Conservation (phyloP, 2,329 filamentous ascomycete genomes). For the Trichoderma aggressivum region DNA sequence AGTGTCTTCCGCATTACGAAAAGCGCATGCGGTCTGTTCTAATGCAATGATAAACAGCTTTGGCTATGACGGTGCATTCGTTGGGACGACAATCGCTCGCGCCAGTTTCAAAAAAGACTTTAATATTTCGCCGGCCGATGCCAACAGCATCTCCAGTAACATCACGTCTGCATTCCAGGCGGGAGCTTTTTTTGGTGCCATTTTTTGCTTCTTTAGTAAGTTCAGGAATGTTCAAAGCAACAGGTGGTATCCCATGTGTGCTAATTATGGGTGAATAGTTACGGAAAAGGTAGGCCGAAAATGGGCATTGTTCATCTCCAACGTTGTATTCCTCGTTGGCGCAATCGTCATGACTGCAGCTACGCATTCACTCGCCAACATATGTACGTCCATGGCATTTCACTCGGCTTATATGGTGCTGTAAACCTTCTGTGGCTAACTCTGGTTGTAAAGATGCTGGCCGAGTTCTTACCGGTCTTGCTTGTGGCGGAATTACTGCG, state of each 20-base stretch:
- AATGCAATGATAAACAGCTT: slow-evolving; percentile 34
- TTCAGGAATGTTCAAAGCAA: background rate
- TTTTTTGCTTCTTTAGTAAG: slow-evolving; percentile 43
- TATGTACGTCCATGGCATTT: slow-evolving; percentile 32
- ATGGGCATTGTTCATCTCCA: slow-evolving; percentile 45
- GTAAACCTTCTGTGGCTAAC: background rate
- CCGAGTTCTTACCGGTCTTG: slow-evolving; percentile 55
- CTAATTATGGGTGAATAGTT: slow-evolving; percentile 25
- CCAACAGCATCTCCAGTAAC: slow-evolving; percentile 37
- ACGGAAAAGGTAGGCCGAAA: slow-evolving; percentile 50
- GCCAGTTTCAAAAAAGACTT: slow-evolving; percentile 45
- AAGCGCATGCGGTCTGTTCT: background rate
- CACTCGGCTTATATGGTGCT: fast-evolving
- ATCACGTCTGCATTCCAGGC: slow-evolving; percentile 48
- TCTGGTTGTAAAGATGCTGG: slow-evolving; percentile 46
- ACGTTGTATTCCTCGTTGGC: slow-evolving; percentile 43
- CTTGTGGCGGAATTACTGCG: slow-evolving; percentile 55
- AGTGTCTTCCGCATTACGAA: background rate
- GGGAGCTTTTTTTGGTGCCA: slow-evolving; percentile 52
- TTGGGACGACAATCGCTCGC: slow-evolving; percentile 52
- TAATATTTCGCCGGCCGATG: slow-evolving; percentile 28
- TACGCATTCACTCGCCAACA: slow-evolving; percentile 40
- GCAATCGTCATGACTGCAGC: slow-evolving; percentile 43
- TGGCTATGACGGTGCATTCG: slow-evolving; percentile 53
- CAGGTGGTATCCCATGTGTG: background rate